Evolutionary conservation across 108 stramenopile genomes (phyloP), one percentile per base, ranked within the genome.

Genomic region (Nannochloropsis salina): DNA sequence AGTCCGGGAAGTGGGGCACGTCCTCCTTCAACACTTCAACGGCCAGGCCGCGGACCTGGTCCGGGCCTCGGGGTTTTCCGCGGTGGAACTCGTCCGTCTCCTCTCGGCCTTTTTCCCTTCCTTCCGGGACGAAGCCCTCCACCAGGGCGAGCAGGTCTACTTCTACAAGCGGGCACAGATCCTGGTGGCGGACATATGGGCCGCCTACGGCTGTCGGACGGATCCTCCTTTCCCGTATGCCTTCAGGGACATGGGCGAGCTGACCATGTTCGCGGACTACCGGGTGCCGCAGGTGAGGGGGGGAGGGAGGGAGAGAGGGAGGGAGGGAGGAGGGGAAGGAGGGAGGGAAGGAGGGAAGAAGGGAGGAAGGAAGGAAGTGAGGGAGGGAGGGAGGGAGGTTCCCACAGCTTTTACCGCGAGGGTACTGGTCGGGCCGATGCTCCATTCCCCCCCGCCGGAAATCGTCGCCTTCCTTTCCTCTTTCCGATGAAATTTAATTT

Each of bases 201-300:
- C 83, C 43, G 92, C 92, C 15, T 92, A 85, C 84, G 91, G 91
- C 21, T 11, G 85, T 10, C 86, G 42, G 44, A 2, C 41, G 83
- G 42, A 44, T 44, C 8, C 44, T 47, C 44, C 61, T 9, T 42
- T 15, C 42, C 86, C 82, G 9, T 92, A 47, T 45, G 85, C 87
- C 11, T 92, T 92, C 43, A 43, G 43, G 44, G 92, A 92, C 83
- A 84, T 91, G 45, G 90, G 82, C 18, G 80, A 90, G 18, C 88
- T 92, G 31, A 92, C 92, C 44, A 92, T 92, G 91, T 92, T 92
- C 79, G 92, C 92, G 9, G 92, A 92, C 86, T 92, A 92, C 86
- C 86, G 92, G 15, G 88, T 92, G 45, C 92, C 92, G 44, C 89
- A 89, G 86, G 43, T 86, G 15, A 43, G 43, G 81, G 81, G 44